A percentile compares a stretch with the other conserved stretches of the same genome.
These are phyloP conservation scores for Lachnellula suecica DNA, from an alignment of 2,329 filamentous ascomycete species.

Conservation along the genomic window DNA sequence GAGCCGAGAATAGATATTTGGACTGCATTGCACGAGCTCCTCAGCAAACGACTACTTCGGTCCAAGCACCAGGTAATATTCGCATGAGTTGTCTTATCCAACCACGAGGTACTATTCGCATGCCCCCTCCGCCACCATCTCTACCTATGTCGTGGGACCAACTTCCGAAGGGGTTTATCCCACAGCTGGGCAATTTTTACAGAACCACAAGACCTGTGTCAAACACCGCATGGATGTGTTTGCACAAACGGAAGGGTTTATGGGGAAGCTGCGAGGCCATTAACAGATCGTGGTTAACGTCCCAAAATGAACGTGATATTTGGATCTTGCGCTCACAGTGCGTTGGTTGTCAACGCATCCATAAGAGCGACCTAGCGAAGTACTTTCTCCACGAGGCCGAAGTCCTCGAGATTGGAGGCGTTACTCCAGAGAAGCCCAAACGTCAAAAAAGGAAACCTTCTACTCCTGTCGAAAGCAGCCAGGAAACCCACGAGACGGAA, in stretches of 20 bases:
- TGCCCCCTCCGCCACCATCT: not conserved
- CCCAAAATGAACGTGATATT: not conserved
- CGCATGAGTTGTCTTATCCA: too few species aligned
- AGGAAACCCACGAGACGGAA: too few species aligned
- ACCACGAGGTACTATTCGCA: too few species aligned
- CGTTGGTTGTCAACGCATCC: not conserved
- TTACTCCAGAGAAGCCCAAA: not conserved
- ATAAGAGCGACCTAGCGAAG: not conserved
- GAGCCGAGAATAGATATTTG: not conserved
- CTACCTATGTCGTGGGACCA: not conserved
- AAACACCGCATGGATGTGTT: not conserved
- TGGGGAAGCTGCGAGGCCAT: not conserved
- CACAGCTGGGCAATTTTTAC: not conserved
- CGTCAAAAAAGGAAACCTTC: too few species aligned
- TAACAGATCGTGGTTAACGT: not conserved
- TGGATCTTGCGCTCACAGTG: not conserved
- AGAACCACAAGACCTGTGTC: not conserved
- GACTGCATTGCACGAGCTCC: not conserved
- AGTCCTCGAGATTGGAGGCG: not conserved
- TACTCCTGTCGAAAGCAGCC: not conserved
- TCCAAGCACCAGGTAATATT: not conserved
- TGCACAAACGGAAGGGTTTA: not conserved
- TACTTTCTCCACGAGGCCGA: not conserved
- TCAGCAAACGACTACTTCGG: not conserved
- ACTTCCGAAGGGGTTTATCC: not conserved